Percentiles rank a stretch among this genome's conserved stretches.
Conservation (phyloP, 2,329 filamentous ascomycete species). For the Pseudopyricularia cyperi region DNA sequence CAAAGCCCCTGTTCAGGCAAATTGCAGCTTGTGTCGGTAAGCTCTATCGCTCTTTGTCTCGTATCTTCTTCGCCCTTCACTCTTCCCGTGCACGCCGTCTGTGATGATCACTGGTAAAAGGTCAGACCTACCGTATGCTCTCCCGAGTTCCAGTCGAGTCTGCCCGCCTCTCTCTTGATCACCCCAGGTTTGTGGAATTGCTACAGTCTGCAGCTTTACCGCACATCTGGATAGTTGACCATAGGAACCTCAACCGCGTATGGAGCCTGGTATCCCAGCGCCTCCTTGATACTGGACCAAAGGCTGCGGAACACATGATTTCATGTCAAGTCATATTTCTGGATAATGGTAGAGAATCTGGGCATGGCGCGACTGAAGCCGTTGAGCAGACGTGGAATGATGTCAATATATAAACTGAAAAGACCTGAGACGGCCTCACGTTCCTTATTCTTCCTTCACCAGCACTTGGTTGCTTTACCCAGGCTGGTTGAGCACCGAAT, state of each 20-base stretch:
- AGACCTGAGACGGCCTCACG: conserved; percentile 49
- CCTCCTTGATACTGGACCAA: conserved; percentile 38
- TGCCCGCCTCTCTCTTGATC: conserved; percentile 10
- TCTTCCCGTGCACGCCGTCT: conserved; percentile 14
- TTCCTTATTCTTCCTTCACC: not conserved
- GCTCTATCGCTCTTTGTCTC: not conserved
- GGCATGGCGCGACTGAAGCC: conserved; percentile 22
- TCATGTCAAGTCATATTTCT: not conserved
- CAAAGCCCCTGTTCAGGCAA: not conserved
- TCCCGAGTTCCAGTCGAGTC: conserved; percentile 21
- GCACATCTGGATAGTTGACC: not conserved
- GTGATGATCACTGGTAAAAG: conserved; percentile 36
- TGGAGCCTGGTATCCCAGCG: conserved; percentile 36
- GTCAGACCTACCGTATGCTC: conserved; percentile 24
- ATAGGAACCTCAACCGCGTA: conserved; percentile 25
- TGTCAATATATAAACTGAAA: conserved; percentile 51
- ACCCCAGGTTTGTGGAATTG: conserved; percentile 3
- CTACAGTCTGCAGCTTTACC: not conserved
- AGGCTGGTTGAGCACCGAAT: too few species aligned
- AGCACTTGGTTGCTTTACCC: not conserved
- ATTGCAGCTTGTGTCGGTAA: not conserved
- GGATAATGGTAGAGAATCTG: not conserved
- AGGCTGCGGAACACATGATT: conserved; percentile 41
- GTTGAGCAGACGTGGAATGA: conserved; percentile 35
- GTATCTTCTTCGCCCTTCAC: not conserved